Percentiles rank a stretch among this genome's conserved stretches.
phyloP scores from a whole-genome alignment of 78 protist species.

The Speleostelium caveatum region DNA sequence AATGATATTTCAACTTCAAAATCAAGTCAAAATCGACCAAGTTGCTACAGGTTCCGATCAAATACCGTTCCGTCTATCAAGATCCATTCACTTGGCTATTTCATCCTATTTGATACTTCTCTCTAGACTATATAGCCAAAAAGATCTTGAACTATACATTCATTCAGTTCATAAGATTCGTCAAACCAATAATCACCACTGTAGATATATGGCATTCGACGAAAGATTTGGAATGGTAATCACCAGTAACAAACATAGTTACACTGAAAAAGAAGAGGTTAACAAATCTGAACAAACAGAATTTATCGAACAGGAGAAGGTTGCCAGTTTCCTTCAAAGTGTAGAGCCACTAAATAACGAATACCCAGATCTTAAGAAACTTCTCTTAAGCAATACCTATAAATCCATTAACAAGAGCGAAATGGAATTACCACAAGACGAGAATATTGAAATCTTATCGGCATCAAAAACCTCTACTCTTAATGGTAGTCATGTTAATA shows the following conservation, averaged over 20 bases:
- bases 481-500: not conserved
- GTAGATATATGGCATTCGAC: slow-evolving; percentile 31
- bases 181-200: not conserved
- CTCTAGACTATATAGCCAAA: slow-evolving; percentile 11
- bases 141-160: slow-evolving; percentile 22
- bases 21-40: not conserved
- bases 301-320: slow-evolving; percentile 9
- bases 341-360: not conserved
- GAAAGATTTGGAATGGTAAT: not conserved
- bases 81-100: slow-evolving; percentile 47
- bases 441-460: not conserved
- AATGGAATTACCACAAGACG: not conserved
- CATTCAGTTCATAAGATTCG: not conserved
- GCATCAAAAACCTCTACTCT: not conserved
- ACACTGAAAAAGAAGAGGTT: not conserved
- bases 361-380: not conserved
- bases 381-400: not conserved
- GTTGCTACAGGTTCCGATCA: not conserved
- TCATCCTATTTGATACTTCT: slow-evolving; percentile 19
- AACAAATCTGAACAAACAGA: not conserved
- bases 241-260: not conserved
- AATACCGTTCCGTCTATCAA: slow-evolving; percentile 28
- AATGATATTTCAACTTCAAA: slow-evolving; percentile 45
- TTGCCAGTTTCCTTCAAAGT: slow-evolving; percentile 7
- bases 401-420: not conserved